phyloP scores from a whole-genome alignment of 495 filamentous ascomycete genomes.

The Penicillium canariense region DNA sequence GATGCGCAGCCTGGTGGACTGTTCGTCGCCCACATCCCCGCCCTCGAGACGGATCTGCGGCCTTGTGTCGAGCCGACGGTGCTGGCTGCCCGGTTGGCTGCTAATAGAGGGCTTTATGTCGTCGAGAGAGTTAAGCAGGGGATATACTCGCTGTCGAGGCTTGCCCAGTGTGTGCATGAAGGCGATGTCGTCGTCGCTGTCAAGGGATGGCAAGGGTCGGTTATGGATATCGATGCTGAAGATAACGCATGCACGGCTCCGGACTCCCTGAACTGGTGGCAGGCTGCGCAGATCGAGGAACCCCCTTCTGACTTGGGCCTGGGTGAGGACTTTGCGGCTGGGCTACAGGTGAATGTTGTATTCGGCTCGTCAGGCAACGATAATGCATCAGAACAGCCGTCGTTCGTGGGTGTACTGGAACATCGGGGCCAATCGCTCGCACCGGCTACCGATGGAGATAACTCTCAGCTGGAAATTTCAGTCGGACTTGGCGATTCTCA shows the following conservation, averaged over 20 bases:
- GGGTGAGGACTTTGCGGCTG: constrained; percentile 25
- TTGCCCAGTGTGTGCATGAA: constrained; percentile 61
- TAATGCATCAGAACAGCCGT: constrained; percentile 3
- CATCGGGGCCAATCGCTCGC: constrained; percentile 21
- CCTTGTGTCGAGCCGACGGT: constrained; percentile 38
- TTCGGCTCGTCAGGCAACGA: constrained; percentile 23
- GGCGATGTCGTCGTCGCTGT: constrained; percentile 33
- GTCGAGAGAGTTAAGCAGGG: constrained; percentile 67
- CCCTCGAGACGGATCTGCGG: constrained; percentile 55
- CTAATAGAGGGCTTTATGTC: constrained; percentile 60
- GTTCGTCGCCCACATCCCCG: constrained; percentile 60
- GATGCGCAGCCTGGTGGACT: constrained; percentile 50
- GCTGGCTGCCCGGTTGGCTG: constrained; percentile 63
- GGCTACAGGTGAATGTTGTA: constrained; percentile 33
- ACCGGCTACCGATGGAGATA: constrained; percentile 3
- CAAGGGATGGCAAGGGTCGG: constrained; percentile 37
- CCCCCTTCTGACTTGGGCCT: constrained; percentile 23
- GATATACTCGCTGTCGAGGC: constrained; percentile 68
- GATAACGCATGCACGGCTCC: constrained; percentile 18
- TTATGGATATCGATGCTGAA: constrained; percentile 36
- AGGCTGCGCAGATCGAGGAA: constrained; percentile 37
- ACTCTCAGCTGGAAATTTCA: neutral
- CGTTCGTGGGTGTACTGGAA: constrained; percentile 26
- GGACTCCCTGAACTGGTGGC: constrained; percentile 37
- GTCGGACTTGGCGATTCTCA: constrained; percentile 17